Base-by-base conservation (phyloP, 2,329 filamentous ascomycete species). In the Pyrenophora teres region DNA sequence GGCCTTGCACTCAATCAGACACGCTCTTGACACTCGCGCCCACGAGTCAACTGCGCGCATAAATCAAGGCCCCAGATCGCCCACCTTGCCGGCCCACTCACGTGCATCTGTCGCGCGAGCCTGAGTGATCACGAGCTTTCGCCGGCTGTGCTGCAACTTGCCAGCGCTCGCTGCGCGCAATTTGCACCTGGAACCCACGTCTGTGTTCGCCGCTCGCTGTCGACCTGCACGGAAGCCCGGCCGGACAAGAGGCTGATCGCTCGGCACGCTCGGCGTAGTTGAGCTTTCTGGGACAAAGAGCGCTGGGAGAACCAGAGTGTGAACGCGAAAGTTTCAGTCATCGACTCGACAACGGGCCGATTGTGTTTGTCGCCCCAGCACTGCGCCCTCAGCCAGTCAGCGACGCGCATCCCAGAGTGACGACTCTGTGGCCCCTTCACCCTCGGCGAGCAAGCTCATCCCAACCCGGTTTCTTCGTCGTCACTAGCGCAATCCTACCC, bases 241-340 rank as follows among this genome's bases (percentile, higher is more conserved):
- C 67, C 64, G 63, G 60, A 65, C 67, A 43, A 65, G 50, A 68
- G 63, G 65, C 61, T 69, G 67, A 67, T 67, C 64, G 62, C 62
- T 68, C 68, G 67, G 68, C 65, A 64, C 55, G 51, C 68, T 71
- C 70, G 67, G 70, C 69, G 63, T 56, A 65, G 55, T 52, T 64
- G 64, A 62, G 59, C 52, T 45, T 59, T 66, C 59, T 54, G 56
- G 56, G 57, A 50, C 55, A 53, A 37, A 43, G 51, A 52, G 56
- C 59, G 60, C 66, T 68, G 64, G 58, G 59, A 68, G 50, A 55
- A 47, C 40, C 54, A 54, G 43, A 61, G 58, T 50, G 42, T 47
- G 46, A 30, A 13, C 52, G 59, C 57, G 59, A 60, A 57, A 60
- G 52, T 53, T 56, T 59, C 42, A 55, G 56, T 55, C 58, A 56